Conservation (phyloP, 228 moss, liverwort and hornwort genomes). For the Sphagnum magellanicum region DNA sequence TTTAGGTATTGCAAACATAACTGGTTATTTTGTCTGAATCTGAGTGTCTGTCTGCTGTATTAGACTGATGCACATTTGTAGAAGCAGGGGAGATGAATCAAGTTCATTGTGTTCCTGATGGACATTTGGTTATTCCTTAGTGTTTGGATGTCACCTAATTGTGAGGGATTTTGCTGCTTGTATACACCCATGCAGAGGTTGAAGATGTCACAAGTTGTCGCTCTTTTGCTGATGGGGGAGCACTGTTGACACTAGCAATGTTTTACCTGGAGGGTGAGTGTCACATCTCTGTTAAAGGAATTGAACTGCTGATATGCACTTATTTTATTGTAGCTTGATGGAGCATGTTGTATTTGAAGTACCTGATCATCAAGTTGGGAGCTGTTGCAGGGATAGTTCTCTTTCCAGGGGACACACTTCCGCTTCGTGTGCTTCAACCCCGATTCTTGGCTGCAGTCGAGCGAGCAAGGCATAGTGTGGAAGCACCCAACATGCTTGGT, state of each 20-base stretch:
- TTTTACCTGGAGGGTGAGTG: constrained; percentile 88
- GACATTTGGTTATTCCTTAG: too few species aligned
- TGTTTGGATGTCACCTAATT: neutral
- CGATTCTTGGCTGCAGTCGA: constrained; percentile 92
- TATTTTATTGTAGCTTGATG: too few species aligned
- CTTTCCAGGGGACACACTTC: constrained; percentile 85
- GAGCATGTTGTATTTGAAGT: too few species aligned
- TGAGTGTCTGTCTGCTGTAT: too few species aligned
- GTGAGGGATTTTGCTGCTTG: neutral
- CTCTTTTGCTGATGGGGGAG: constrained; percentile 74
- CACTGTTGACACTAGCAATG: constrained; percentile 84
- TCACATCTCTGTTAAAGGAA: neutral
- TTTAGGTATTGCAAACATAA: too few species aligned
- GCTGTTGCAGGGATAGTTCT: constrained; percentile 64
- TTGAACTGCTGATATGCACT: too few species aligned
- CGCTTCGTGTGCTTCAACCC: constrained; percentile 82
- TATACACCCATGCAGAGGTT: constrained; percentile 40
- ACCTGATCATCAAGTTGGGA: too few species aligned
- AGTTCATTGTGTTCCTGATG: too few species aligned
- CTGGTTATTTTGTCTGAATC: too few species aligned
- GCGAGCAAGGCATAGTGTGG: constrained; percentile 75
- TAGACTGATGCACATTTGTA: too few species aligned
- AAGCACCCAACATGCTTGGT: constrained; percentile 77
- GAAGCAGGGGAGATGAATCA: too few species aligned
- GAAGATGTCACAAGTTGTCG: constrained; percentile 63